Conservation (phyloP, 345 rosid genomes). For the Corymbia maculata region DNA sequence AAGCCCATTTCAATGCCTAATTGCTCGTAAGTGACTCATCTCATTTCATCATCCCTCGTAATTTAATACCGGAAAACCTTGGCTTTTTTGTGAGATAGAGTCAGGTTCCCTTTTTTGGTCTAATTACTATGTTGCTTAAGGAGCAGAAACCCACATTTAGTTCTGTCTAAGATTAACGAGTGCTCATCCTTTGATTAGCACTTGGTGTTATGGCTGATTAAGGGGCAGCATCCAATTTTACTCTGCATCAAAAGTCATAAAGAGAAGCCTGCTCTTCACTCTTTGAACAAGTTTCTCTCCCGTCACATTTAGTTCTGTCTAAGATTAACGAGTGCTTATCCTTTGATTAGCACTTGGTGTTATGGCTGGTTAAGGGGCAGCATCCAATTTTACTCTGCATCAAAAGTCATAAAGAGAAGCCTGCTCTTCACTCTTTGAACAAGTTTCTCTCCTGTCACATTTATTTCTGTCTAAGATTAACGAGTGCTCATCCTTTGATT, state of each 20-base stretch:
- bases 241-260: not conserved
- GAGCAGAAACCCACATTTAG: not conserved
- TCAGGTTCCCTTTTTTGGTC: not conserved
- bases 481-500: too few species aligned
- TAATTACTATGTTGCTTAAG: not conserved
- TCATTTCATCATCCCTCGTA: not conserved
- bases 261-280: not conserved
- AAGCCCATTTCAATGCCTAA: slow-evolving; percentile 42
- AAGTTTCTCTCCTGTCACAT: too few species aligned
- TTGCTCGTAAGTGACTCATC: slow-evolving; percentile 48
- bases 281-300: not conserved
- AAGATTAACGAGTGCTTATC: not conserved
- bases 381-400: not conserved
- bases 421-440: not conserved
- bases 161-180: not conserved
- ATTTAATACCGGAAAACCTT: not conserved
- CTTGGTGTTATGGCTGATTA: not conserved
- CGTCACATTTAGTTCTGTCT: too few species aligned
- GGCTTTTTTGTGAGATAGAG: not conserved
- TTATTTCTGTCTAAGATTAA: too few species aligned
- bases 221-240: not conserved
- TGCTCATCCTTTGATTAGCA: not conserved
- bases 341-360: not conserved
- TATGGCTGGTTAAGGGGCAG: not conserved
- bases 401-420: not conserved